Evolutionary conservation across 352 stramenopile genomes (phyloP), one percentile per base, ranked within the genome.

Genomic region (Globisporangium echinulatum): DNA sequence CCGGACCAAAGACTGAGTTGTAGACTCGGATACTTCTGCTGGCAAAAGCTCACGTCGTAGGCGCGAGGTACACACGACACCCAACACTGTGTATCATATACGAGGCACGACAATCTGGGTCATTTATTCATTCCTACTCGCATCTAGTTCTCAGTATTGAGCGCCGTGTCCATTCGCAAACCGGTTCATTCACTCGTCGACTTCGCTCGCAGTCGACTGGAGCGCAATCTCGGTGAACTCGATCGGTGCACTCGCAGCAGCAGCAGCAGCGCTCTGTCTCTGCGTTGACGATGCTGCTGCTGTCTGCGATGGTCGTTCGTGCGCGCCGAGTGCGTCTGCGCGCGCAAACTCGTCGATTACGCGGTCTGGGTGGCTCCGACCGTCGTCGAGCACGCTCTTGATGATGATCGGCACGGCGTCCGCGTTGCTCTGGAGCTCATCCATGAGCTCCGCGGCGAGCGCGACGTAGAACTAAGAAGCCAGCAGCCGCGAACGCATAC

Each of bases 151-250:
- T 44, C 49, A 11, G 49, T 53, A 60, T 39, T 70, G 58, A 46
- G 25, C 25, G 25, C 25, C 25, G 25, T 33, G 25, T 33, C 25
- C 25, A 33, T 33, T 33, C 25, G 25, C 25, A 33, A 33, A 33
- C 25, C 25, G 25, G 50, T 11, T 44, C 46, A 36, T n/a, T 55
- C 51, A 55, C 14, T 77, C 54, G 46, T 54, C 48, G 9, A 13
- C 44, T 37, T 59, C 59, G 13, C 53, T 57, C 25, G 47, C 40
- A 39, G 33, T 36, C 11, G 78, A 74, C 51, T 87, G 74, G n/a
- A 85, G 56, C 19, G 64, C 78, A 40, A 90, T 90, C 49, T 90
- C 80, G 0, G 76, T 83, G 66, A 90, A 90, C 44, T 79, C 70
- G 9, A 80, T 63, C 17, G 76, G 73, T 13, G 71, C 40, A 13